These are phyloP conservation scores for Leishmania tarentolae DNA, from an alignment of 208 protist genomes.

Conservation along the genomic window DNA sequence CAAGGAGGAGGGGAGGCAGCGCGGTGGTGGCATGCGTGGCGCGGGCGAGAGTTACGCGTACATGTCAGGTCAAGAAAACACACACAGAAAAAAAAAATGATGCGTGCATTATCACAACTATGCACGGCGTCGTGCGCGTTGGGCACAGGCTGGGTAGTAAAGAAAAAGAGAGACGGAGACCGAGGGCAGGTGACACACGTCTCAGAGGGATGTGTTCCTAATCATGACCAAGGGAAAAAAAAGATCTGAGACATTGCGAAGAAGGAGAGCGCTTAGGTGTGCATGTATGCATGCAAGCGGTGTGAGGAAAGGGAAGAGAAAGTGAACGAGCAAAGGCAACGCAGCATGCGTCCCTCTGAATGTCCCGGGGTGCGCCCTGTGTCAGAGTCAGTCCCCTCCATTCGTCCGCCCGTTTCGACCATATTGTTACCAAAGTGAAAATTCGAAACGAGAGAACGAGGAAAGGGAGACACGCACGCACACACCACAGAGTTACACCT, in stretches of 20 bases:
- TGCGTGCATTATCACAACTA: background rate
- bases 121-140: background rate
- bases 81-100: background rate
- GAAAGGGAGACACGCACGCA: background rate
- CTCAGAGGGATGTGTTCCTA: background rate
- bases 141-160: background rate
- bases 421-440: constrained; percentile 52
- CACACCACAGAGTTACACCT: background rate
- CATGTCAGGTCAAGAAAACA: background rate
- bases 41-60: background rate
- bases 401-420: background rate
- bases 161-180: background rate
- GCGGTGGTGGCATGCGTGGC: background rate
- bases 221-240: background rate
- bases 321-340: background rate
- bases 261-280: background rate
- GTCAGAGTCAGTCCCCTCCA: background rate
- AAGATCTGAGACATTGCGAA: background rate
- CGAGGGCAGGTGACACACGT: background rate
- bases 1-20: background rate
- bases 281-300: background rate
- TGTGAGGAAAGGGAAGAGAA: background rate
- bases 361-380: background rate
- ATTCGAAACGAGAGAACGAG: background rate
- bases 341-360: background rate